Evolutionary conservation across 768 basidiomycete genomes (phyloP), one percentile per base, ranked within the genome.

Genomic region (Mycena galopus): DNA sequence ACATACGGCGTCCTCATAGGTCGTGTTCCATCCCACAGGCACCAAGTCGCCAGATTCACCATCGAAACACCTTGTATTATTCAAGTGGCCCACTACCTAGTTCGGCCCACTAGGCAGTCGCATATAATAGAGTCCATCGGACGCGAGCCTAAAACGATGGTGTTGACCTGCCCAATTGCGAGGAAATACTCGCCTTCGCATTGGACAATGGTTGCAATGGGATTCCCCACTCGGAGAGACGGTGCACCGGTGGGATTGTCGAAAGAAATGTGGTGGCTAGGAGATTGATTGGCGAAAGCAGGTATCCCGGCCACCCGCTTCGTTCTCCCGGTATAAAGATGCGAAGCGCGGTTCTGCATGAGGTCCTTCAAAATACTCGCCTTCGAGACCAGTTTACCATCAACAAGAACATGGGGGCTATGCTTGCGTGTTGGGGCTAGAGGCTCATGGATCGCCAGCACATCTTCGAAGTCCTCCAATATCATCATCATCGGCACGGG

Each of bases 181-280:
- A 42, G 39, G 17, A 42, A 42, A 5, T 1, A 5, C 39, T 42
- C 2, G 5, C 11, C 39, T 17, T 42, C 39, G 39, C 39, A 42
- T 42, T 42, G 5, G 17, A 42, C 39, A 17, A 42, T 17, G 3
- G 61, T 44, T 14, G 61, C 69, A 19, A 70, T 64, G 0, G 69
- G 69, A 17, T 63, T 65, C 6, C 62, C 63, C 27, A 70, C 29
- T 17, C 50, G 50, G 23, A 69, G 60, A 4, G 60, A 55, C 14
- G 68, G 51, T 4, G 68, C 42, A n/a, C 55, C 61, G 47, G 35
- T 35, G 4, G 57, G 42, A 23, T 35, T 25, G 35, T 51, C 67
- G n/a, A 35, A 60, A 1, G 57, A 21, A 14, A 60, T 68, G 23
- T 33, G 57, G 19, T 10, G 4, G 35, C n/a, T 33, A 1, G 23